Conservation (phyloP, 2,329 filamentous ascomycete genomes). For the Rasamsonia emersonii region DNA sequence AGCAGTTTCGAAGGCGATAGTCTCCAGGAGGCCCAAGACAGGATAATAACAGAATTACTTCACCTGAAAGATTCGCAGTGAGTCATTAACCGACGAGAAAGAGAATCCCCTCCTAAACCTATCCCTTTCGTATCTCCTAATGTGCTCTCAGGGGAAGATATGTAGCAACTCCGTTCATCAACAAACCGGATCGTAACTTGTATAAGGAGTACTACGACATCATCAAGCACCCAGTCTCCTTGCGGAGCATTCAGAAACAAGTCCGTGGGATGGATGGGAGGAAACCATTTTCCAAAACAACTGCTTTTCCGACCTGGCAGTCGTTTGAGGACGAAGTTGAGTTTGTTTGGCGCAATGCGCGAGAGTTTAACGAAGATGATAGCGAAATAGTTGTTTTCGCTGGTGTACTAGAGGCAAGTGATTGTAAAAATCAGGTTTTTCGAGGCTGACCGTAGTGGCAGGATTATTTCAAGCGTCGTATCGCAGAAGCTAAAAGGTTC, state of each 20-base stretch:
- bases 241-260: constrained; percentile 68
- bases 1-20: constrained; percentile 60
- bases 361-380: constrained; percentile 83
- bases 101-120: not conserved
- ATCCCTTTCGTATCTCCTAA: constrained; percentile 8
- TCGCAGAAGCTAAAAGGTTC: constrained; percentile 62
- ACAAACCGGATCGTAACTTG: constrained; percentile 64
- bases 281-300: constrained; percentile 48
- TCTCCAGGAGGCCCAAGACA: constrained; percentile 81
- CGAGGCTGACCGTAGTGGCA: constrained; percentile 27
- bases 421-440: constrained; percentile 3
- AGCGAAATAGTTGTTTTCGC: constrained; percentile 75
- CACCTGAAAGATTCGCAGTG: constrained; percentile 17
- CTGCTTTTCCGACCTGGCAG: constrained; percentile 74
- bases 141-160: constrained; percentile 47
- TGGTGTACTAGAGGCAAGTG: constrained; percentile 64
- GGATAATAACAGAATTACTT: constrained; percentile 64
- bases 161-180: constrained; percentile 66
- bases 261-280: constrained; percentile 65
- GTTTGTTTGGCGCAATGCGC: constrained; percentile 79
- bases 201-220: constrained; percentile 76
- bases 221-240: constrained; percentile 70
- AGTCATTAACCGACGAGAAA: constrained; percentile 33
- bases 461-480: constrained; percentile 59
- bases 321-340: constrained; percentile 71